phyloP scores from a whole-genome alignment of 495 filamentous ascomycete species.

The Penicillium goetzii region DNA sequence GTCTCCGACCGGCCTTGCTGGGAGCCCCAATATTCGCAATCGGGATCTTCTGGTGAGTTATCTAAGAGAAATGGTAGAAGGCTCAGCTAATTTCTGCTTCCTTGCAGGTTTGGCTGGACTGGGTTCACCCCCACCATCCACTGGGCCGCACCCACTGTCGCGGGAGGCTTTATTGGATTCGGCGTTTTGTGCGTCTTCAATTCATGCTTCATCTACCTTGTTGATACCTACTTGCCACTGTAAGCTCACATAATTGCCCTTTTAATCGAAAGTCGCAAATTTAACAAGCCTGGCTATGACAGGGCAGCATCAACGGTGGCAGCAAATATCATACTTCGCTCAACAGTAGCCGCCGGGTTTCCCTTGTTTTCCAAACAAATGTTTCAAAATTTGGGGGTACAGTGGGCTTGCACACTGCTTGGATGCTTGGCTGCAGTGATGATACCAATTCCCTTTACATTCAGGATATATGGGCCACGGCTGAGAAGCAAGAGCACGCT shows the following conservation, averaged over 20 bases:
- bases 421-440: slow-evolving; percentile 71
- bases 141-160: slow-evolving; percentile 40
- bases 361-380: slow-evolving; percentile 83
- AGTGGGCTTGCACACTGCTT: slow-evolving; percentile 79
- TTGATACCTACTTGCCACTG: slow-evolving; percentile 65
- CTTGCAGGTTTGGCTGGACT: slow-evolving; percentile 48
- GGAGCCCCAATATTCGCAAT: slow-evolving; percentile 55
- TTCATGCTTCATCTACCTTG: slow-evolving; percentile 47
- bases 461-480: slow-evolving; percentile 39
- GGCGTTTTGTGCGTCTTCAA: slow-evolving; percentile 45
- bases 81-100: not conserved
- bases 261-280: not conserved
- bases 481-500: slow-evolving; percentile 42
- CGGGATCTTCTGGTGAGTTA: slow-evolving; percentile 58
- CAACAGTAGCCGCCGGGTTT: slow-evolving; percentile 74
- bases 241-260: slow-evolving; percentile 40
- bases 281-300: not conserved
- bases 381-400: slow-evolving; percentile 76
- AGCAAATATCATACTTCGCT: slow-evolving; percentile 86
- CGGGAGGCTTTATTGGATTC: slow-evolving; percentile 40
- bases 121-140: slow-evolving; percentile 39
- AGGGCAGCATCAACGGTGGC: slow-evolving; percentile 85
- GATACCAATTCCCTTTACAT: slow-evolving; percentile 69
- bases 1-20: slow-evolving; percentile 48
- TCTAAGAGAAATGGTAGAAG: not conserved